A percentile compares a stretch with the other conserved stretches of the same genome.
Evolutionary conservation across 495 filamentous ascomycete genomes (phyloP).

Genomic region (Podospora fimiseda): DNA sequence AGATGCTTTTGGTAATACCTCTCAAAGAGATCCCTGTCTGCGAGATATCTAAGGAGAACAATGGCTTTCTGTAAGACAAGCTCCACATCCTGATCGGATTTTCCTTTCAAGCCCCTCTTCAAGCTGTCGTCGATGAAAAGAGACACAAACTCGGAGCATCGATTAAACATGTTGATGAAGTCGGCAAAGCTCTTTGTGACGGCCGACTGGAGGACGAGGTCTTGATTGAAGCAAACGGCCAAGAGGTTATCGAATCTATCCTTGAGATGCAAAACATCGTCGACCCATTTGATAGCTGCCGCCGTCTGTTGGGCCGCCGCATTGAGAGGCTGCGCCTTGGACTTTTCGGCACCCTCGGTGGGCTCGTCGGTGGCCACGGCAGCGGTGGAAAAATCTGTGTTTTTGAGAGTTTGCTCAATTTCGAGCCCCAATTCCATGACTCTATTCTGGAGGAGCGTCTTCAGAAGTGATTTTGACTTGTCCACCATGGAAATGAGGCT

Average conservation of each 20-base stretch:
- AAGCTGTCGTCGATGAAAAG: conserved; percentile 97
- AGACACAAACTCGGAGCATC: conserved; percentile 86
- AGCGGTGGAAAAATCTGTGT: conserved; percentile 37
- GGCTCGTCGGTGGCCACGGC: conserved; percentile 37
- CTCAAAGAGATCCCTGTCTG: conserved; percentile 94
- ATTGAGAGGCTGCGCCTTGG: conserved; percentile 34
- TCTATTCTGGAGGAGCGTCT: conserved; percentile 60
- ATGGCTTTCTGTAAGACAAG: conserved; percentile 83
- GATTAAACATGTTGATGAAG: conserved; percentile 80
- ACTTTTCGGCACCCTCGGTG: conserved; percentile 40
- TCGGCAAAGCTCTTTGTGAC: conserved; percentile 78
- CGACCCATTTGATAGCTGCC: conserved; percentile 91
- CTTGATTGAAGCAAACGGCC: conserved; percentile 59
- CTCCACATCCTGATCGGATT: conserved; percentile 89
- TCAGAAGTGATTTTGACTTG: conserved; percentile 62
- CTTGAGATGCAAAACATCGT: conserved; percentile 79
- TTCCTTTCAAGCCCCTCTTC: conserved; percentile 87
- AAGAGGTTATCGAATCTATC: conserved; percentile 83
- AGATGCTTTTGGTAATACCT: conserved; percentile 98
- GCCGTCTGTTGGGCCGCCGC: conserved; percentile 55
- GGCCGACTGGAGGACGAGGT: conserved; percentile 72
- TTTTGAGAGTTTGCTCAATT: conserved; percentile 63
- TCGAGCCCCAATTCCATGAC: conserved; percentile 74
- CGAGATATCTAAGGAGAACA: conserved; percentile 73
- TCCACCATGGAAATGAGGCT: conserved; percentile 74